phyloP scores from a whole-genome alignment of 108 stramenopile species.

The Epithemia pelagica region DNA sequence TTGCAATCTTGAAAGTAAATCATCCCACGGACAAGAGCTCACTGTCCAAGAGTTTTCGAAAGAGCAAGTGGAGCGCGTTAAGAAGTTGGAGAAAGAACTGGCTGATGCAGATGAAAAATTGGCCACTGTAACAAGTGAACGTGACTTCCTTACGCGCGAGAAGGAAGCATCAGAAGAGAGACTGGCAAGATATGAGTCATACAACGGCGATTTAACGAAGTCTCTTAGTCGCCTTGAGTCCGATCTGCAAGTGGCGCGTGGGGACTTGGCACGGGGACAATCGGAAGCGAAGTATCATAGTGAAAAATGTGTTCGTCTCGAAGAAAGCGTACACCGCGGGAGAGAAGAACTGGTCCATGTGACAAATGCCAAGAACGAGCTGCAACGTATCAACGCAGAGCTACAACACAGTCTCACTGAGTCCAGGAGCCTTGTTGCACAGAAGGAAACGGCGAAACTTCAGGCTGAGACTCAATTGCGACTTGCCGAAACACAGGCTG shows the following conservation, averaged over 20 bases:
- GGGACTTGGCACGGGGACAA: slow-evolving; percentile 44
- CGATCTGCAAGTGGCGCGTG: slow-evolving; percentile 49
- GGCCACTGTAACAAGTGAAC: slow-evolving; percentile 36
- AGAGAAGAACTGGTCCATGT: slow-evolving; percentile 42
- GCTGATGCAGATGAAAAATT: slow-evolving; percentile 42
- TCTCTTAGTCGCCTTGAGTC: slow-evolving; percentile 41
- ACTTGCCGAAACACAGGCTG: slow-evolving; percentile 49
- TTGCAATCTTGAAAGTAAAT: slow-evolving; percentile 53
- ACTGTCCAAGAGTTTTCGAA: slow-evolving; percentile 25
- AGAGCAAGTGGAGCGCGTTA: slow-evolving; percentile 37
- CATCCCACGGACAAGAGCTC: slow-evolving; percentile 17
- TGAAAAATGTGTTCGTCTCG: slow-evolving; percentile 48
- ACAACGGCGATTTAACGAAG: slow-evolving; percentile 44
- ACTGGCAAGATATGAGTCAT: slow-evolving; percentile 50
- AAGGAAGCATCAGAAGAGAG: slow-evolving; percentile 54
- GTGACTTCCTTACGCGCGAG: slow-evolving; percentile 35
- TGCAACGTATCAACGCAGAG: slow-evolving; percentile 46
- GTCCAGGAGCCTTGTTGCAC: slow-evolving; percentile 39
- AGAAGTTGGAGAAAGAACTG: slow-evolving; percentile 45
- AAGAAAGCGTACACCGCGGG: slow-evolving; percentile 38
- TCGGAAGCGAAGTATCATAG: slow-evolving; percentile 59
- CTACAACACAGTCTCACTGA: slow-evolving; percentile 45
- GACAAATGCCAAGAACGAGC: slow-evolving; percentile 32
- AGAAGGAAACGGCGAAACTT: slow-evolving; percentile 39
- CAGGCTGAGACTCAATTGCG: slow-evolving; percentile 45